phyloP scores from a whole-genome alignment of 2,329 filamentous ascomycete species.

The Penicillium sp. region DNA sequence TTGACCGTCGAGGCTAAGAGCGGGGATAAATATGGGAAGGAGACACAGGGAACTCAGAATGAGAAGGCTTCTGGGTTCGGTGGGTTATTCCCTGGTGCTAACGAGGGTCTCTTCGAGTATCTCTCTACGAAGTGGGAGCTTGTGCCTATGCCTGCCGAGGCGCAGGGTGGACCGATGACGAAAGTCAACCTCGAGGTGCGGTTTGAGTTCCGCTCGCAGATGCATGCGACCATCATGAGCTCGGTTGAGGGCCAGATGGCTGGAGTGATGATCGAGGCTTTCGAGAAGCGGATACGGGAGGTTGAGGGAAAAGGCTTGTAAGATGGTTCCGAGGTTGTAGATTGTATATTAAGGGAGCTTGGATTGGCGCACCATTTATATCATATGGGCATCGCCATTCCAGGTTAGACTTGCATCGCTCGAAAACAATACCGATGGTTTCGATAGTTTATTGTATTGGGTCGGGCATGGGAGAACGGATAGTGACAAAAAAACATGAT shows the following conservation, averaged over 20 bases:
- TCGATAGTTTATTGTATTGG: not conserved
- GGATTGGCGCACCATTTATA: not conserved
- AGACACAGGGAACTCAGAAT: slow-evolving; percentile 54
- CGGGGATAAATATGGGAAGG: slow-evolving; percentile 42
- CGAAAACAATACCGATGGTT: not conserved
- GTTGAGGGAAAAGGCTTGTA: slow-evolving; percentile 44
- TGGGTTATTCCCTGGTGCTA: slow-evolving; percentile 45
- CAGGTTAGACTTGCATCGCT: not conserved
- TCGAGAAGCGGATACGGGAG: slow-evolving; percentile 75
- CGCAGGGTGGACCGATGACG: slow-evolving; percentile 54
- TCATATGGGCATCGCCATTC: not conserved
- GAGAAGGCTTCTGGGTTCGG: slow-evolving; percentile 48
- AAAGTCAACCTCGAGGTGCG: slow-evolving; percentile 75
- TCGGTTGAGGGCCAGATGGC: slow-evolving; percentile 83
- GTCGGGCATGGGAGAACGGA: slow-evolving; percentile 9
- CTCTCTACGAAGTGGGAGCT: slow-evolving; percentile 49
- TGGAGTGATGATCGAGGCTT: slow-evolving; percentile 86
- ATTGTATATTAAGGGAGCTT: slow-evolving; percentile 16
- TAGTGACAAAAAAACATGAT: slow-evolving; percentile 22
- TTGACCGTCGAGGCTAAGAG: slow-evolving; percentile 71
- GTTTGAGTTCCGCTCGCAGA: slow-evolving; percentile 84
- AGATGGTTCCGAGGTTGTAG: not conserved
- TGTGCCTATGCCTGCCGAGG: slow-evolving; percentile 34
- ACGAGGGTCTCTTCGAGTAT: slow-evolving; percentile 49
- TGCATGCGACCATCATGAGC: slow-evolving; percentile 80